These are phyloP conservation scores for Mucor plumbeus DNA, from an alignment of 371 early-diverging fungal genomes.

Conservation along the genomic window DNA sequence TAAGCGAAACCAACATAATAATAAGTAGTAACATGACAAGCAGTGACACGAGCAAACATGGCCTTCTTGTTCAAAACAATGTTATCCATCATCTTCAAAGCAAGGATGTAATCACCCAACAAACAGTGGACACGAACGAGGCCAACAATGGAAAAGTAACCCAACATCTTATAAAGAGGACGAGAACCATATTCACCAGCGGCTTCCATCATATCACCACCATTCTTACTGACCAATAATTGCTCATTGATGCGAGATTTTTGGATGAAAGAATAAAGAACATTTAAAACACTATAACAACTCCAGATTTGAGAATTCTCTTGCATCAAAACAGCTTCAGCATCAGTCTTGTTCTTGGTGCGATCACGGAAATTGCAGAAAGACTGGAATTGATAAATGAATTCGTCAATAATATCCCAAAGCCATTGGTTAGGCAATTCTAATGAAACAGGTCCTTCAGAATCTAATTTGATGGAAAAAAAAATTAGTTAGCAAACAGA, in stretches of 20 bases:
- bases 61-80: constrained; percentile 92
- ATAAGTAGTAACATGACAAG: constrained; percentile 95
- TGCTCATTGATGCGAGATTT: constrained; percentile 94
- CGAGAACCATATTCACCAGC: constrained; percentile 81
- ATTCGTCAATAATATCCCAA: constrained; percentile 98
- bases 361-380: constrained; percentile 93
- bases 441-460: constrained; percentile 79
- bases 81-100: constrained; percentile 94
- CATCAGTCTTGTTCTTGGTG: constrained; percentile 78
- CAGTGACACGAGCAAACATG: constrained; percentile 91
- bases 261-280: constrained; percentile 91
- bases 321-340: constrained; percentile 81
- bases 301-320: constrained; percentile 93
- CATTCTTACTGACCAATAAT: constrained; percentile 84
- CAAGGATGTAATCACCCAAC: constrained; percentile 92
- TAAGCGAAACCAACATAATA: constrained; percentile 97
- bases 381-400: constrained; percentile 97
- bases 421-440: constrained; percentile 98
- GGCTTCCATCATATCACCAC: constrained; percentile 85
- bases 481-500: not conserved
- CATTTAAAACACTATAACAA: constrained; percentile 93
- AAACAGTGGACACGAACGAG: constrained; percentile 93
- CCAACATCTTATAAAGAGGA: constrained; percentile 92
- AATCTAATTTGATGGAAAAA: constrained; percentile 50
- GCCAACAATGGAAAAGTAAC: constrained; percentile 95